Conservation (phyloP, 2,329 filamentous ascomycete species). For the Trichophyton rubrum region DNA sequence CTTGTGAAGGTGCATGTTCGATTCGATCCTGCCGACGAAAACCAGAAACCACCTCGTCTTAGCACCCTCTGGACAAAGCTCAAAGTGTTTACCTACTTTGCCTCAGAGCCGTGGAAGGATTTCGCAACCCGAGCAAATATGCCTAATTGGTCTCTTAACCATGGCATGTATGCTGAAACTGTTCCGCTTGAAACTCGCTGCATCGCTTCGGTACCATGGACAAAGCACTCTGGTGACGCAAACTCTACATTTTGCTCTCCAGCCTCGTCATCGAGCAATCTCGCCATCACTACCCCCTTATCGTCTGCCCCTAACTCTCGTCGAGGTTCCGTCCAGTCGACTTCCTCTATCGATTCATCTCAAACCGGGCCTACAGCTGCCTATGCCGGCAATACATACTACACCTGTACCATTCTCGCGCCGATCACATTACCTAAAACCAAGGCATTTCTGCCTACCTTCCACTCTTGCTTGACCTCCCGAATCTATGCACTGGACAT, state of each 20-base stretch:
- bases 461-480: constrained; percentile 56
- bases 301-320: constrained; percentile 18
- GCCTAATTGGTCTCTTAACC: constrained; percentile 31
- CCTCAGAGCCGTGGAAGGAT: constrained; percentile 38
- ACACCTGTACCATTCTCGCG: constrained; percentile 50
- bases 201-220: constrained; percentile 47
- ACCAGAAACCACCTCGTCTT: constrained; percentile 41
- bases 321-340: constrained; percentile 16
- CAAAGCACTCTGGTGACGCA: constrained; percentile 30
- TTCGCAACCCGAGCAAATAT: constrained; percentile 36
- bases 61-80: constrained; percentile 42
- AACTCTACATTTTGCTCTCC: constrained; percentile 30
- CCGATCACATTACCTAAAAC: constrained; percentile 47
- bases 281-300: constrained; percentile 11
- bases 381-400: constrained; percentile 41
- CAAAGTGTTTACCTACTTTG: constrained; percentile 46
- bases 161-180: constrained; percentile 42
- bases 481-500: constrained; percentile 51
- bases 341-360: constrained; percentile 22
- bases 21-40: constrained; percentile 45
- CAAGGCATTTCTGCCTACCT: constrained; percentile 55
- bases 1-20: constrained; percentile 45
- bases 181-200: constrained; percentile 44
- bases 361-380: constrained; percentile 24
- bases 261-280: constrained; percentile 24